phyloP scores from a whole-genome alignment of 140 eudicot species.

The Anethum foeniculum region DNA sequence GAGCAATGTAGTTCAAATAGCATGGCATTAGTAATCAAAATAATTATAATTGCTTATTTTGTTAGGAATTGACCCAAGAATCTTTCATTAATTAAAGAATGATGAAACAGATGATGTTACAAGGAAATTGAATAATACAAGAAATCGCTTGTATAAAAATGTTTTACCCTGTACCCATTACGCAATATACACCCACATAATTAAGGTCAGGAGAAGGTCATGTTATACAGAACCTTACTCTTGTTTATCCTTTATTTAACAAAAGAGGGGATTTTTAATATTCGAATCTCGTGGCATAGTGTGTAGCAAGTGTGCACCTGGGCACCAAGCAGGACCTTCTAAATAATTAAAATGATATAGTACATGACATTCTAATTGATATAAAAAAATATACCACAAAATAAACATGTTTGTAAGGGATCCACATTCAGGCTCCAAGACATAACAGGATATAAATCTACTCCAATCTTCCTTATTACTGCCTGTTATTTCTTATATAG shows the following conservation, averaged over 20 bases:
- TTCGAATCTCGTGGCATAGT: neutral
- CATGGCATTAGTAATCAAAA: neutral
- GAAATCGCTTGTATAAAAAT: neutral
- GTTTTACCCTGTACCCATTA: neutral
- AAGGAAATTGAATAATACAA: neutral
- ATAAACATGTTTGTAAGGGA: neutral
- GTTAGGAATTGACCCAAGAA: neutral
- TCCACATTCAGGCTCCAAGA: neutral
- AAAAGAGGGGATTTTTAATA: neutral
- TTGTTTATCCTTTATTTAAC: neutral
- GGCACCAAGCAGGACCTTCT: neutral
- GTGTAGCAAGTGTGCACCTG: neutral
- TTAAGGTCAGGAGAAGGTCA: neutral
- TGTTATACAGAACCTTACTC: neutral
- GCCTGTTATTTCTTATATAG: neutral
- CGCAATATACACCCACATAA: neutral
- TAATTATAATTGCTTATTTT: neutral
- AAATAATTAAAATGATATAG: neutral
- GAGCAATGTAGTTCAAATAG: neutral
- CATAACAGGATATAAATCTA: neutral
- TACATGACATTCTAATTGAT: neutral
- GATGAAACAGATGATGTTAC: neutral
- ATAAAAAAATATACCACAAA: neutral
- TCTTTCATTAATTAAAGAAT: neutral
- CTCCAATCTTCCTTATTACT: neutral